Evolutionary conservation across 2,329 filamentous ascomycete genomes (phyloP), one percentile per base, ranked within the genome.

Genomic region (Aphanocladium album): DNA sequence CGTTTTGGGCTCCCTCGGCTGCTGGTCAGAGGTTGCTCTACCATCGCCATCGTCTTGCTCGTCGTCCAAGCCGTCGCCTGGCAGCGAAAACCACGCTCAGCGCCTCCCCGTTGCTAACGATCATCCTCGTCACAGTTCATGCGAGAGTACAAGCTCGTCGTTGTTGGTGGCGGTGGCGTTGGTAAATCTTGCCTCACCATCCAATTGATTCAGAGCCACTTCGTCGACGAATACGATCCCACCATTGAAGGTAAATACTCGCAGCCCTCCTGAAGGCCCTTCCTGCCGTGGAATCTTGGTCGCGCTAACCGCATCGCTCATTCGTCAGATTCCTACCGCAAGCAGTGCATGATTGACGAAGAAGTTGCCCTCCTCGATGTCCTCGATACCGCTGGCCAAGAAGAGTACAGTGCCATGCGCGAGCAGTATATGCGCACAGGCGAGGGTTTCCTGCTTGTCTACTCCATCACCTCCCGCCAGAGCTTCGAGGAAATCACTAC

Each of bases 391-490:
- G 95, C 95, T 64, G 95, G 95, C 63, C 95, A 99, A 77, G 95
- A 99, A 79, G 95, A 99, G 80, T 99, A 98, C 82, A 96, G 93
- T 61, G 95, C 95, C 58, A 98, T 99, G 95, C 86, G 95, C 73
- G 95, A 99, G 81, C 95, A 98, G 80, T 99, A 98, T 84, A 99
- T 99, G 93, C 89, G 95, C 71, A 98, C 93, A 25, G 95, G 95
- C 74, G 95, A 99, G 79, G 95, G 95, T 58, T 99, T 99, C 79
- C 80, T 99, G 72, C 87, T 99, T 57, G 92, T 98, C 71, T 98
- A 98, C 83, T 96, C 93, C 68, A 99, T 99, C 80, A 97, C 91
- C 60, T 97, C 93, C 72, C 87, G 93, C 72, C 93, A 97, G 78
- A 96, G 91, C 71, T 98, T 97, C 72, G 93, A 99, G 75, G 95